Evolutionary conservation across 257 asterid genomes (phyloP).

Genomic region (Cinchona pubescens): DNA sequence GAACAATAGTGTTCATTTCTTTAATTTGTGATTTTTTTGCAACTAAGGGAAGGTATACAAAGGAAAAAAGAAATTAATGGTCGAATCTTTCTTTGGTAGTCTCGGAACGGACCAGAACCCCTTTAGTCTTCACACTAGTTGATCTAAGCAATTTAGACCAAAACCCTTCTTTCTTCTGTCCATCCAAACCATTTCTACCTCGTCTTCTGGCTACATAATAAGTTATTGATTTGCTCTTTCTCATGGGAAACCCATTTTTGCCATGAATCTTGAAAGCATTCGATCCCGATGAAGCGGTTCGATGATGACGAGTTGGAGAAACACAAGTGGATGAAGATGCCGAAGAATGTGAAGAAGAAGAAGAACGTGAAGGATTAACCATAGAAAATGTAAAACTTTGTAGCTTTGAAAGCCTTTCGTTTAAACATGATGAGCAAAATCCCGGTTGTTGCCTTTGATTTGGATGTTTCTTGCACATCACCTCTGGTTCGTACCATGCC

Average conservation of each 20-base stretch:
- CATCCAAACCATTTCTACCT: slow-evolving; percentile 4
- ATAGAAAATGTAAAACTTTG: slow-evolving; percentile 17
- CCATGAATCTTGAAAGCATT: slow-evolving; percentile 23
- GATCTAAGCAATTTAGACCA: slow-evolving; percentile 42
- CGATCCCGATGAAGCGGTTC: slow-evolving; percentile 43
- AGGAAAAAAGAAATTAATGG: too few species aligned
- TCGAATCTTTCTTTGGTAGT: slow-evolving; percentile 8
- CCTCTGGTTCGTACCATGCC: slow-evolving; percentile 47
- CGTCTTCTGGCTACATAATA: slow-evolving; percentile 38
- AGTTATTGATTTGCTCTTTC: slow-evolving; percentile 61
- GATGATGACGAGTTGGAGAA: slow-evolving; percentile 39
- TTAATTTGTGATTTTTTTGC: background rate
- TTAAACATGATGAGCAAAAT: slow-evolving; percentile 56
- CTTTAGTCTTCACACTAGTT: slow-evolving; percentile 19
- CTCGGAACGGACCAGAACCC: slow-evolving; percentile 15
- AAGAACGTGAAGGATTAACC: slow-evolving; percentile 13
- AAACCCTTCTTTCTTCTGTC: slow-evolving; percentile 58
- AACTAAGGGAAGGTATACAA: background rate
- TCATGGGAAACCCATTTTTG: slow-evolving; percentile 39
- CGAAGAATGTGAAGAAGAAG: slow-evolving; percentile 30
- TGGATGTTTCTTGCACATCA: slow-evolving; percentile 54
- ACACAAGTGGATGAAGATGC: slow-evolving; percentile 29
- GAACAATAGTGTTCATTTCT: background rate
- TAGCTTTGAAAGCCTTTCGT: slow-evolving; percentile 45
- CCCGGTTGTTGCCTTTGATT: slow-evolving; percentile 58